phyloP scores from a whole-genome alignment of 2,329 filamentous ascomycete genomes.

The Blastomyces gilchristii region DNA sequence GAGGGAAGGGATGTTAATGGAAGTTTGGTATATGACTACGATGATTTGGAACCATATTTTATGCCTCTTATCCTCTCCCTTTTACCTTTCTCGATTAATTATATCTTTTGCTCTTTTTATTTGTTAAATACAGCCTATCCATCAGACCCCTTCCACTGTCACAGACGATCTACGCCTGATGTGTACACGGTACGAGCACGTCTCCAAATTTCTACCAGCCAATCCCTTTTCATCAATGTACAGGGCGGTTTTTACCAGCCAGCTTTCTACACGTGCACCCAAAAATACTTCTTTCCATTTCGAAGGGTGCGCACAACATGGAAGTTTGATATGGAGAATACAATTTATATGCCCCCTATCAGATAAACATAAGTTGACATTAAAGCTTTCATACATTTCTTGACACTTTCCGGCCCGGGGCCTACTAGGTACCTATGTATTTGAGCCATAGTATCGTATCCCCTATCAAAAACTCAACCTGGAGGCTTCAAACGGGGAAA shows the following conservation, averaged over 20 bases:
- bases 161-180: neutral
- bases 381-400: neutral
- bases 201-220: neutral
- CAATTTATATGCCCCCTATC: too few relatives aligned
- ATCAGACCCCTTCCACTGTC: neutral
- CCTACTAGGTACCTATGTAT: neutral
- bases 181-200: neutral
- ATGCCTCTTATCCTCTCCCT: too few relatives aligned
- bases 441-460: neutral
- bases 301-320: too few relatives aligned
- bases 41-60: neutral
- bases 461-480: neutral
- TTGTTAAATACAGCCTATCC: neutral
- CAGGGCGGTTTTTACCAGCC: neutral
- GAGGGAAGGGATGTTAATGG: neutral
- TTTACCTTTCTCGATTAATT: neutral
- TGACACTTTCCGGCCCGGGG: too few relatives aligned
- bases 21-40: neutral
- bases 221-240: neutral
- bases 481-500: neutral
- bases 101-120: neutral
- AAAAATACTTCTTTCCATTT: too few relatives aligned
- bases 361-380: neutral
- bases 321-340: too few relatives aligned
- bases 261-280: neutral